Evolutionary conservation across 1,139 yeast species (phyloP).

Genomic region (Magnusiomyces ingens): DNA sequence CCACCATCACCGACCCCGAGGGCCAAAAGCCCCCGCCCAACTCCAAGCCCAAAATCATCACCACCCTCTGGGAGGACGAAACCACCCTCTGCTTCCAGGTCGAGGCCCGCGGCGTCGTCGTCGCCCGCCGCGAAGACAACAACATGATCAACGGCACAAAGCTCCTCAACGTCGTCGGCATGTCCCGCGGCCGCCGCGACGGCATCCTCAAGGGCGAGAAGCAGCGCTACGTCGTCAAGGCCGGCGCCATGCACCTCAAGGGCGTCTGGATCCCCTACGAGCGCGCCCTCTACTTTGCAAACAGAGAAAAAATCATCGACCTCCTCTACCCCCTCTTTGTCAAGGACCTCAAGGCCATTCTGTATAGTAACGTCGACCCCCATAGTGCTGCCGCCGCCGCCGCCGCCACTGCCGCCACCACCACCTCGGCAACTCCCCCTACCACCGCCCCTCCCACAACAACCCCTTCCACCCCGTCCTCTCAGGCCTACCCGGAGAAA

Average conservation of each 20-base stretch:
- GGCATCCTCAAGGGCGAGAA: constrained; percentile 84
- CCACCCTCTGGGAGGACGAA: constrained; percentile 97
- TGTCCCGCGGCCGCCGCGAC: constrained; percentile 66
- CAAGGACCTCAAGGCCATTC: constrained; percentile 54
- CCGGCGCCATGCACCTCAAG: constrained; percentile 94
- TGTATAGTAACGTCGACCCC: constrained; percentile 20
- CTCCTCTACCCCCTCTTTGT: constrained; percentile 74
- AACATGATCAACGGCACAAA: constrained; percentile 52
- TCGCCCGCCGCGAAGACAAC: constrained; percentile 47
- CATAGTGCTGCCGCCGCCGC: too few species aligned
- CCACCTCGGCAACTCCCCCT: too few species aligned
- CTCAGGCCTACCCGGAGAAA: too few species aligned
- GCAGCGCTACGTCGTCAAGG: constrained; percentile 84
- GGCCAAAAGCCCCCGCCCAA: constrained; percentile 34
- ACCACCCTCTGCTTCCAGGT: constrained; percentile 84
- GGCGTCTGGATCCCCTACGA: constrained; percentile 98
- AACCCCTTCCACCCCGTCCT: too few species aligned
- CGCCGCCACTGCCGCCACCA: too few species aligned
- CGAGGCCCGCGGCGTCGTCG: constrained; percentile 40
- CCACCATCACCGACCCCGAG: too few species aligned
- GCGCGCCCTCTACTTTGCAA: constrained; percentile 85
- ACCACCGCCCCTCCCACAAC: too few species aligned
- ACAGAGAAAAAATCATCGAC: constrained; percentile 81
- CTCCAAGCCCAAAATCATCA: constrained; percentile 79
- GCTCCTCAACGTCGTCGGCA: constrained; percentile 50